Evolutionary conservation across 495 filamentous ascomycete genomes (phyloP), one percentile per base, ranked within the genome.

Genomic region (Staphylotrichum longicolle): DNA sequence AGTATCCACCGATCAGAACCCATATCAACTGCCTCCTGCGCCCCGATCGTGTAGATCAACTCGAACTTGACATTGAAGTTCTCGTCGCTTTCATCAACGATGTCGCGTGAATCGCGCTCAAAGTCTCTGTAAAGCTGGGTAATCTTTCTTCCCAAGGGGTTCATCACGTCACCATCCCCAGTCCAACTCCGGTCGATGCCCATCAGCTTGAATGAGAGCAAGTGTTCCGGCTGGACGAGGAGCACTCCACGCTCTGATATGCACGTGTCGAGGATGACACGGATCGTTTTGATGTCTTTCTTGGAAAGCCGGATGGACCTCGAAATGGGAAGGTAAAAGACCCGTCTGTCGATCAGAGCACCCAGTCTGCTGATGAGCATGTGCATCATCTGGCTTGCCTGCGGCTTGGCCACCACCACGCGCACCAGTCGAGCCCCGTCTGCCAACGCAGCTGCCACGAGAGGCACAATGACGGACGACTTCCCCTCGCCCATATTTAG

Each of bases 401-500:
- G 80, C 0, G 87, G 79, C 63, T 86, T 88, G 14, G 78, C 77
- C 10, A 90, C 87, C 5, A 91, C 66, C 0, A 90, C 76, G 15
- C 86, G 71, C 0, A 82, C 78, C 0, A 91, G 72, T 20, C 70
- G 74, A 0, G 61, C 62, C 0, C 75, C 73, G 62, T 90, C 70
- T 0, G 86, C 86, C n/a, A 90, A 66, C 4, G 74, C 70, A 0
- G 78, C 76, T 5, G 85, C 80, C 11, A 86, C 80, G 49, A 87
- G 82, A 0, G 88, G 87, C 5, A 88, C 80, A 58, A 91, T 88
- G 2, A 89, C 82, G 0, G 85, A 85, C 0, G 86, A 86, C 66
- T 91, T 91, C 0, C 88, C 88, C 67, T 88, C 81, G 0, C 88
- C 88, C 87, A 91, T 90, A 63, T 89, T 89, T 55, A 91, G 74